phyloP scores from a whole-genome alignment of 441 rosid species.

The Populus hybrid region DNA sequence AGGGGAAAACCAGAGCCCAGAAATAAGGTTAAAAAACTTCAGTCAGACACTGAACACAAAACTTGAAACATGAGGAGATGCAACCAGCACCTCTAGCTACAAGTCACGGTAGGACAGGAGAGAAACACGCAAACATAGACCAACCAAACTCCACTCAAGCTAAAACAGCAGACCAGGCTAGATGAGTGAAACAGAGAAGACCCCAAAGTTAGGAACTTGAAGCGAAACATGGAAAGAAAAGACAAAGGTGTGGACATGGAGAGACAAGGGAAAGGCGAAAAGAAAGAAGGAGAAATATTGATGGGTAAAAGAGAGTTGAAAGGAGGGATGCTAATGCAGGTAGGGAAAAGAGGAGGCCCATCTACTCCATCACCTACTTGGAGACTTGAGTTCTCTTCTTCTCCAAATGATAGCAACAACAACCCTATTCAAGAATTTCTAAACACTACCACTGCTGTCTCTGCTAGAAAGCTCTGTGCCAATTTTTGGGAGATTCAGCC shows the following conservation, averaged over 20 bases:
- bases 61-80: background rate
- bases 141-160: background rate
- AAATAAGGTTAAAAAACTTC: background rate
- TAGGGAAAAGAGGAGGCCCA: constrained; percentile 64
- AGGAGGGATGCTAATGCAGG: constrained; percentile 27
- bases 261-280: constrained; percentile 36
- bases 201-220: constrained; percentile 21
- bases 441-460: constrained; percentile 23
- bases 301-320: constrained; percentile 28
- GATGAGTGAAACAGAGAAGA: constrained; percentile 11
- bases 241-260: constrained; percentile 26
- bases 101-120: background rate
- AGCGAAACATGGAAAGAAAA: constrained; percentile 24
- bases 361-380: constrained; percentile 83
- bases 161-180: background rate
- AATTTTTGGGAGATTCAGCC: constrained; percentile 67
- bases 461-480: constrained; percentile 80
- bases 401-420: background rate
- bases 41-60: background rate
- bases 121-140: background rate
- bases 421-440: constrained; percentile 37
- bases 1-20: background rate
- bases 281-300: background rate
- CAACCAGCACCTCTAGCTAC: background rate
- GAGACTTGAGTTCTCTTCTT: constrained; percentile 51